A percentile compares a stretch with the other conserved stretches of the same genome.
Conservation (phyloP, 805 yeast species). For the Ogataea nitratoaversa region DNA sequence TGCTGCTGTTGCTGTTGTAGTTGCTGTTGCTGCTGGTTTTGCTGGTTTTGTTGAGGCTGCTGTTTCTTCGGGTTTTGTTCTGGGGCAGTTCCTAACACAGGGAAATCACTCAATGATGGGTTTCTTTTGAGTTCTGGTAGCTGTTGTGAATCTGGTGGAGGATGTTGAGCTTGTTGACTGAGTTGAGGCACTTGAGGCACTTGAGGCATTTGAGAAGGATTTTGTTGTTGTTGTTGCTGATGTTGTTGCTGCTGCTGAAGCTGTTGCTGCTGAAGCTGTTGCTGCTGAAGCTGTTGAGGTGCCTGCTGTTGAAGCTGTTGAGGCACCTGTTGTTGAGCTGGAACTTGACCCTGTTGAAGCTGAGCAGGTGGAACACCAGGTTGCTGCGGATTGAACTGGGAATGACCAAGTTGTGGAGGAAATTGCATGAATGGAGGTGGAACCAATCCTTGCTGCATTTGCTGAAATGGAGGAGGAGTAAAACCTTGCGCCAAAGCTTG, state of each 20-base stretch:
- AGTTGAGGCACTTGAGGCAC: conserved; percentile 17
- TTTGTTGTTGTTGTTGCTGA: conserved; percentile 12
- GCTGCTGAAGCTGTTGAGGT: conserved; percentile 13
- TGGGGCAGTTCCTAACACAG: conserved; percentile 7
- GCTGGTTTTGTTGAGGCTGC: conserved; percentile 6
- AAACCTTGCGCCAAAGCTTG: conserved; percentile 30
- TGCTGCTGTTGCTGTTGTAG: conserved; percentile 5
- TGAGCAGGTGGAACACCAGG: conserved; percentile 17
- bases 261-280: conserved; percentile 13
- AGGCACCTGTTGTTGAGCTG: conserved; percentile 9
- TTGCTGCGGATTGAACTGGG: conserved; percentile 7
- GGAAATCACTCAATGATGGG: conserved; percentile 22
- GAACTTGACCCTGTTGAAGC: conserved; percentile 7
- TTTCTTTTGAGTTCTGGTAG: conserved; percentile 19
- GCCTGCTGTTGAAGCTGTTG: conserved; percentile 19
- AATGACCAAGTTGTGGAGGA: conserved; percentile 14
- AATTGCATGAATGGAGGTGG: conserved; percentile 21
- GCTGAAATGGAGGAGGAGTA: conserved; percentile 22
- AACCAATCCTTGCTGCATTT: conserved; percentile 22
- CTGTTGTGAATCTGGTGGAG: conserved; percentile 11
- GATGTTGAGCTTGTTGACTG: conserved; percentile 11
- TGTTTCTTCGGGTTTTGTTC: conserved; percentile 1
- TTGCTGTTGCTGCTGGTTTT: conserved; percentile 8
- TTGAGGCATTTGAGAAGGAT: conserved; percentile 13
- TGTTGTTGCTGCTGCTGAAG: conserved; percentile 10